Base-by-base conservation (phyloP, 257 asterid species). In the Salvia hispanica region DNA sequence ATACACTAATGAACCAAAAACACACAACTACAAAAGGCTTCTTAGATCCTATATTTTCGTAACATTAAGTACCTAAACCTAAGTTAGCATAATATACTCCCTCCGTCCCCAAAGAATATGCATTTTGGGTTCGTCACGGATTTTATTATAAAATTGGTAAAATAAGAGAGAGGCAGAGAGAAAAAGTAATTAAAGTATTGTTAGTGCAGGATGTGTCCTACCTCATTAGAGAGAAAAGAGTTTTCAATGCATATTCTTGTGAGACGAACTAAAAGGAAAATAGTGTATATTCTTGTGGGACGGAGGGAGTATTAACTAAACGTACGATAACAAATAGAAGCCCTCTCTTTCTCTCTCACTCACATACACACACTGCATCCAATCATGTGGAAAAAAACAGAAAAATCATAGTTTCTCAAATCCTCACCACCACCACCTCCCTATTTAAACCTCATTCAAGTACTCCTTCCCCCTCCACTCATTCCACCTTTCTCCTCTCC, bases 391-490 rank as follows among this genome's bases (percentile, higher is more conserved):
- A 55, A 66, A 73, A 75, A 7, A 80, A 77, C 75, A 69, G 34
- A 5, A 53, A 77, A 61, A 58, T 25, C 75, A 80, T 70, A 7
- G 72, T 67, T 75, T 58, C 71, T 77, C 77, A 76, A 70, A 70
- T 77, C 73, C 56, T 76, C 74, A 33, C 69, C 80, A 70, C 70
- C 63, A 48, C 37, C 61, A 40, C 45, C 6, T 2, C 58, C 82
- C 76, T 86, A 84, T 86, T 71, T 86, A 86, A 84, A 82, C 88
- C 39, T 12, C 11, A 10, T 33, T 13, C 61, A 56, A 54, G 39
- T 34, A 40, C 82, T 64, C 80, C 67, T 73, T 71, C 86, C 89
- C 86, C 80, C 83, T 81, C 89, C 93, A 82, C 84, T 82, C 80
- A 81, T 68, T 72, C 45, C 67, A 60, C 64, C 51, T 69, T 31